These are phyloP conservation scores for Cladosporium sp. DNA, from an alignment of 2,329 filamentous ascomycete genomes.

Conservation along the genomic window DNA sequence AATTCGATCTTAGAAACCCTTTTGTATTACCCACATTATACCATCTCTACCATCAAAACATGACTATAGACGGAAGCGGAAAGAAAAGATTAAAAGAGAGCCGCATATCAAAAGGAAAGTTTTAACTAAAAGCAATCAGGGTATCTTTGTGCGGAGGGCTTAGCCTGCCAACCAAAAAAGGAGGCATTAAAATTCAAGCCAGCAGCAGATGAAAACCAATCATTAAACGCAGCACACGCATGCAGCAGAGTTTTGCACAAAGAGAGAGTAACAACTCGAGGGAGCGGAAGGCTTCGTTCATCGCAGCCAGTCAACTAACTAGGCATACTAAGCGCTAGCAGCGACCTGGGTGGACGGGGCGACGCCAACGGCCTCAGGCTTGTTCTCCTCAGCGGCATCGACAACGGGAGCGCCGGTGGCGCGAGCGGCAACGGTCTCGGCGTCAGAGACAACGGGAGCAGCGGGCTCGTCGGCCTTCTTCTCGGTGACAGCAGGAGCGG, in stretches of 20 bases:
- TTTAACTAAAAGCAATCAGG: conserved; percentile 7
- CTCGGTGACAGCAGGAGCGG: conserved; percentile 10
- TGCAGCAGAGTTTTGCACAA: background rate
- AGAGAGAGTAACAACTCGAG: background rate
- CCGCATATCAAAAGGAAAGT: background rate
- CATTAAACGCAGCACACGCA: conserved; percentile 3
- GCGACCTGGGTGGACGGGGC: conserved; percentile 4
- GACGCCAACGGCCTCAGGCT: conserved; percentile 12
- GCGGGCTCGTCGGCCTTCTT: conserved; percentile 19
- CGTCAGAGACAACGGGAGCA: conserved; percentile 20
- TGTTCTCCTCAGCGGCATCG: conserved; percentile 12
- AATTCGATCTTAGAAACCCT: background rate
- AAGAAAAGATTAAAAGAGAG: background rate
- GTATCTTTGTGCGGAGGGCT: conserved; percentile 13
- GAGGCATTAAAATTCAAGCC: background rate
- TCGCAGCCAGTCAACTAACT: background rate
- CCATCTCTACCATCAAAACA: conserved; percentile 8
- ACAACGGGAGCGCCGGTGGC: conserved; percentile 12
- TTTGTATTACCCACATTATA: conserved; percentile 12
- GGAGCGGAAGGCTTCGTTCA: background rate
- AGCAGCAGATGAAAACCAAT: conserved; percentile 4
- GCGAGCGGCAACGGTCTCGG: conserved; percentile 18
- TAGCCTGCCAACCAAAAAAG: background rate
- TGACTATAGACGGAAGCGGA: background rate
- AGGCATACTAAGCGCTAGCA: conserved; percentile 13